A percentile compares a stretch with the other conserved stretches of the same genome.
These are phyloP conservation scores for Gossypium arboreum DNA, from an alignment of 345 rosid genomes.

Conservation along the genomic window DNA sequence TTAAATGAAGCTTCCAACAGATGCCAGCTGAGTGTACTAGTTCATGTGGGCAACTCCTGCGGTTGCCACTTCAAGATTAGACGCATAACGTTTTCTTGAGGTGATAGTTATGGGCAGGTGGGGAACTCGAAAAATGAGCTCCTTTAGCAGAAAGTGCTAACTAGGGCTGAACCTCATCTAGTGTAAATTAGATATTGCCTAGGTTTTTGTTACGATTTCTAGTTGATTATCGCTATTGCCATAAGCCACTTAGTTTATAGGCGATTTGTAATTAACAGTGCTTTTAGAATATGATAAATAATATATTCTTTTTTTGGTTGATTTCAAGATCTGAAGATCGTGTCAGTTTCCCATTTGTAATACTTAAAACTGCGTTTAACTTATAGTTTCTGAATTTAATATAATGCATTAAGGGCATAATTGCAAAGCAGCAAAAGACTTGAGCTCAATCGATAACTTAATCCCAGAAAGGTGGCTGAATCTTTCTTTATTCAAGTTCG, in stretches of 20 bases:
- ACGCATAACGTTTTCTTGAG: no score
- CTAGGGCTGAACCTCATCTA: neutral
- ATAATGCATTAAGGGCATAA: neutral
- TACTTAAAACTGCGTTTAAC: neutral
- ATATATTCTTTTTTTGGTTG: neutral
- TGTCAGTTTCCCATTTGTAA: neutral
- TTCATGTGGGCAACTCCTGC: no score
- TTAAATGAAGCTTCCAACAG: conserved; percentile 10
- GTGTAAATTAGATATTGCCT: neutral
- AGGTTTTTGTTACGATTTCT: neutral
- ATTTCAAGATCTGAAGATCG: neutral
- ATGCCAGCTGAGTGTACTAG: no score
- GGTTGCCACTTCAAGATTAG: no score
- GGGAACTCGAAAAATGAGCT: no score
- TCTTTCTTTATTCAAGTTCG: no score
- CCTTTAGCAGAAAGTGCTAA: neutral
- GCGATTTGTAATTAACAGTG: neutral
- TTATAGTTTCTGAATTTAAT: neutral
- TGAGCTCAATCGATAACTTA: no score
- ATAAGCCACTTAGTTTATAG: neutral
- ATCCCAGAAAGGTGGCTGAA: no score
- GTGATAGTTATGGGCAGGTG: no score
- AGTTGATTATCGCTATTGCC: neutral
- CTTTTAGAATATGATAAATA: neutral
- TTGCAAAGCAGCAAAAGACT: no score